Base-by-base conservation (phyloP, 176 grass and related monocot genomes). In the Coix lacrymajobi region DNA sequence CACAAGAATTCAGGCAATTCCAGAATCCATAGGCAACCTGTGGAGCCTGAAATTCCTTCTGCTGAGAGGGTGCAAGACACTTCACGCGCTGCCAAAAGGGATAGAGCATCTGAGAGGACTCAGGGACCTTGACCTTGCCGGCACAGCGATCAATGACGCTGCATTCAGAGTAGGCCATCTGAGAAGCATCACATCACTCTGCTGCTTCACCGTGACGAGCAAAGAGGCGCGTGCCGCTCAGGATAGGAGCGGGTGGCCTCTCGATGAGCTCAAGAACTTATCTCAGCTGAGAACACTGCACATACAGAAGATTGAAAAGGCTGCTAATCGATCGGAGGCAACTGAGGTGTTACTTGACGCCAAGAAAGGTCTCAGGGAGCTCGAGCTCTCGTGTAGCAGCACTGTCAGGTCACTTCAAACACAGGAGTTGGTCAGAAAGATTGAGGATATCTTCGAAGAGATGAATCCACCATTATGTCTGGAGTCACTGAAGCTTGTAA, bases 11-110 rank as follows among this genome's bases (percentile, higher is more conserved):
- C 83, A 83, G 28, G 77, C 73, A 15, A 39, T 97, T 49, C 92
- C 94, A 6, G 89, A 83, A 71, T 83, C 88, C 36, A 78, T 92
- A 48, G 76, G 67, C 33, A 78, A 69, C 22, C 80, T 92, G 76
- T 78, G 58, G 69, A 90, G 70, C 87, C 84, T 97, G 31, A 87
- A 92, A 29, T 94, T 87, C 84, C 85, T 97, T 79, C 71, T 89
- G 29, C 84, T 97, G 41, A 66, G 80, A 84, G 89, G 79, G 31
- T 97, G 94, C 79, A 85, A 81, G 81, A 62, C 65, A 52, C 83
- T 97, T 67, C 89, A 78, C 49, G 66, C 61, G 32, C 85, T 97
- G 16, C 91, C 94, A 3, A 92, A 90, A 85, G 87, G 63, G 10
- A 75, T 92, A 24, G 87, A 92, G 62, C 69, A 94, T 45, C 89